Evolutionary conservation across 2,329 filamentous ascomycete genomes (phyloP), one percentile per base, ranked within the genome.

Genomic region (Hypoxylon sp.): DNA sequence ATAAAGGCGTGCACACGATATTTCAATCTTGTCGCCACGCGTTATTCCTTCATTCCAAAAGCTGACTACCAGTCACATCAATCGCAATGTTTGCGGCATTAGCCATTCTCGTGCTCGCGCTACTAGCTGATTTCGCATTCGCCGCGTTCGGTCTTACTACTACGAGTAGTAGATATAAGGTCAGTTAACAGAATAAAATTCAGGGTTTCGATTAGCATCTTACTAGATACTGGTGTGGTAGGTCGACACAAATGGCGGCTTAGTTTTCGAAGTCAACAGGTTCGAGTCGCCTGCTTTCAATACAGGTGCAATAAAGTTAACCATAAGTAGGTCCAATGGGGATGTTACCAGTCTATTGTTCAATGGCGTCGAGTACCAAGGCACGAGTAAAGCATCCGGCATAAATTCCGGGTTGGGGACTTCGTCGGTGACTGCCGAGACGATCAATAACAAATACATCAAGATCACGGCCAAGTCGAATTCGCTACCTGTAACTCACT

Each of bases 251-350:
- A 64, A 64, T 30, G 64, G 64, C 4, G 64, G 64, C 6, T 46
- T 67, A 8, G 57, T 64, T 26, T 67, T 67, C 22, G 64, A 67
- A 51, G 57, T 67, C n/a, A 59, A 61, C 17, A 67, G 47, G 64
- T 67, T 19, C 17, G 15, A 13, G 13, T 19, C 6, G 13, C 39
- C 30, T 34, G 19, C 24, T n/a, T 41, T 43, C 10, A n/a, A 7
- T n/a, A 1, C 13, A 44, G 28, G 13, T 1, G 20, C 15, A 1
- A 24, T n/a, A 7, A 39, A 49, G 20, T 32, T 61, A 54, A 67
- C 46, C 8, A 1, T 20, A 1, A 43, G 11, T 17, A 67, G 64
- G 43, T 37, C 54, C 6, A 67, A 64, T 32, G 64, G 64, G 15
- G 64, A 67, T 41, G 15, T 67, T 6, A 64, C 56, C 2, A 67